These are phyloP conservation scores for Amaranthus palmeri DNA, from an alignment of 148 eudicot genomes.

Conservation along the genomic window DNA sequence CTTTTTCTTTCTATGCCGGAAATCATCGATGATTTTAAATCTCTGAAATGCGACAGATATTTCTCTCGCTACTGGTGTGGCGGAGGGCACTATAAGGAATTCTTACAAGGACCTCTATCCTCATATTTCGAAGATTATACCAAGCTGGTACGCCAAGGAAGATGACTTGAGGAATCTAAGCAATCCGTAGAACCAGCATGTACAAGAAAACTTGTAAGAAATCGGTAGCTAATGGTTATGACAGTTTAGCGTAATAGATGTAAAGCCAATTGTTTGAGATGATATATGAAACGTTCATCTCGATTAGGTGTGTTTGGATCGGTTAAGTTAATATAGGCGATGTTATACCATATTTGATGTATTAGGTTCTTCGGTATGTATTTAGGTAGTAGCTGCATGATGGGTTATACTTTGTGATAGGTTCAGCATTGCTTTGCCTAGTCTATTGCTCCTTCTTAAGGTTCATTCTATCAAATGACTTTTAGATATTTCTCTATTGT, in stretches of 20 bases:
- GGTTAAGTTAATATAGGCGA: background rate
- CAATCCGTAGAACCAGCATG: conserved; percentile 7
- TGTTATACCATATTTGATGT: background rate
- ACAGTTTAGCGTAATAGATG: background rate
- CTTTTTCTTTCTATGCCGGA: background rate
- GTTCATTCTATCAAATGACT: no score
- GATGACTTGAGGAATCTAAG: conserved; percentile 9
- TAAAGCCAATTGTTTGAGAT: background rate
- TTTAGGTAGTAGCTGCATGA: background rate
- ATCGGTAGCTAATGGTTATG: conserved; percentile 1
- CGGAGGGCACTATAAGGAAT: conserved; percentile 28
- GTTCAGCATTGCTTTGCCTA: no score
- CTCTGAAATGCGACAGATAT: conserved; percentile 19
- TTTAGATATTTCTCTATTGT: no score
- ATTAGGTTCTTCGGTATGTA: conserved; percentile 4
- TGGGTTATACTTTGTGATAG: no score
- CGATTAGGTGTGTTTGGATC: background rate
- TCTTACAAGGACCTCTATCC: conserved; percentile 32
- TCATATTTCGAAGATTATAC: conserved; percentile 22
- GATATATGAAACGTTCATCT: background rate
- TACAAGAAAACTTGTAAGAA: background rate
- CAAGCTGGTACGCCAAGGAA: conserved; percentile 29
- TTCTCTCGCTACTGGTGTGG: conserved; percentile 27
- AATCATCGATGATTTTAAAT: background rate
- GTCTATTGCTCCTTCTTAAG: no score